Evolutionary conservation across 2,329 filamentous ascomycete species (phyloP), one percentile per base, ranked within the genome.

Genomic region (Paecilomyces variotii): DNA sequence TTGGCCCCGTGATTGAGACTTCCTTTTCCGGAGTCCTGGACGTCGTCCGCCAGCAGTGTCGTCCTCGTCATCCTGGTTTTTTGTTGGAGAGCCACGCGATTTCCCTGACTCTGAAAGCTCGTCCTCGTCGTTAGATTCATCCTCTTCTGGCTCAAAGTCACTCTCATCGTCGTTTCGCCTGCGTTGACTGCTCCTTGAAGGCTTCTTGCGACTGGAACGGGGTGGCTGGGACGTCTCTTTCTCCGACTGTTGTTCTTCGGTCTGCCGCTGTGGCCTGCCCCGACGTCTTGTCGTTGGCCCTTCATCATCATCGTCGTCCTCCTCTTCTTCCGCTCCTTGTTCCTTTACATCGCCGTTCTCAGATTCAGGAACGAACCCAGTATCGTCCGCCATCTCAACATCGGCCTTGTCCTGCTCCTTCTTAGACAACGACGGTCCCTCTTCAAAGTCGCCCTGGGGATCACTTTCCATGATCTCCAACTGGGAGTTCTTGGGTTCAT

Each of bases 131-230:
- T 74, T 68, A 1, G 68, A 72, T 12, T 81, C 82, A 53, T 79
- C 80, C 54, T 85, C 83, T 25, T 78, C 78, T 4, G 84, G 84
- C 64, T 86, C 83, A 62, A 87, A 87, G 64, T 87, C 84, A 64
- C 84, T 86, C 64, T 81, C 84, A 56, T 85, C 83, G 54, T 84
- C 80, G 55, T 72, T 61, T 56, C 63, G 64, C 70, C 82, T 79
- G 39, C 75, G 75, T 55, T 79, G 76, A 32, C 74, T 76, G 65
- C 64, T 77, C 66, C 68, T 74, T 58, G 68, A 70, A 39, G 70
- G 72, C 62, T 71, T 76, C 59, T 75, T 77, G 54, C 71, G 72
- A 58, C 71, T 70, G 53, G 73, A 76, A 50, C 73, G 75, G 59
- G 72, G 71, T 60, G 65, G 71, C 30, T 69, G 60, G 54, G 67